Evolutionary conservation across 441 rosid genomes (phyloP).

Genomic region (Euphorbia celastroides): DNA sequence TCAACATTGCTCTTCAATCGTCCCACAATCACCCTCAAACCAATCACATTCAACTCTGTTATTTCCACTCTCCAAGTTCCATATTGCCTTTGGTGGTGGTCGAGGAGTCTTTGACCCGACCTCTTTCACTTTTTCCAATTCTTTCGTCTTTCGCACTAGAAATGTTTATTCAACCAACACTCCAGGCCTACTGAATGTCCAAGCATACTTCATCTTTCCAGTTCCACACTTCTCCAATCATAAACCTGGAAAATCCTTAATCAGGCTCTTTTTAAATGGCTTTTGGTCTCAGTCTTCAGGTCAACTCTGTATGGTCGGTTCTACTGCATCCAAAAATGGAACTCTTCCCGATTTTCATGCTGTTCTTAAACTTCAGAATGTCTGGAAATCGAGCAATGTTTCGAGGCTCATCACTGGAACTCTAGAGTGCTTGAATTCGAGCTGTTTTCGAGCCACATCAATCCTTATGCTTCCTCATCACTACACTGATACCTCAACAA

Average conservation of each 20-base stretch:
- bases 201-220: constrained; percentile 22
- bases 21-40: background rate
- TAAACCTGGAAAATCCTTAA: background rate
- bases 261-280: constrained; percentile 26
- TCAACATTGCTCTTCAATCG: constrained; percentile 6
- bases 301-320: constrained; percentile 34
- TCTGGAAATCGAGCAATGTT: constrained; percentile 20
- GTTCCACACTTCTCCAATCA: background rate
- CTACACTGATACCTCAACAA: constrained; percentile 18
- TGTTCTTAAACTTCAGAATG: constrained; percentile 30
- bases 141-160: constrained; percentile 15
- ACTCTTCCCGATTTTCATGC: constrained; percentile 10
- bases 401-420: constrained; percentile 34
- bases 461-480: constrained; percentile 33
- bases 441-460: constrained; percentile 25
- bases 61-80: constrained; percentile 6
- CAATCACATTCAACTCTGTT: background rate
- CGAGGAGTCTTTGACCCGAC: constrained; percentile 4
- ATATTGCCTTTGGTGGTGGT: constrained; percentile 19
- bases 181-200: constrained; percentile 23
- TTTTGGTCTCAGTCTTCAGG: constrained; percentile 36
- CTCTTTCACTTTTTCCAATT: constrained; percentile 11
- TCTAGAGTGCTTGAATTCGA: constrained; percentile 26
- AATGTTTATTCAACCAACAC: constrained; percentile 1
- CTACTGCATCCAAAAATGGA: background rate